These are phyloP conservation scores for Cynanchum wilfordii DNA, from an alignment of 257 asterid genomes.

Conservation along the genomic window DNA sequence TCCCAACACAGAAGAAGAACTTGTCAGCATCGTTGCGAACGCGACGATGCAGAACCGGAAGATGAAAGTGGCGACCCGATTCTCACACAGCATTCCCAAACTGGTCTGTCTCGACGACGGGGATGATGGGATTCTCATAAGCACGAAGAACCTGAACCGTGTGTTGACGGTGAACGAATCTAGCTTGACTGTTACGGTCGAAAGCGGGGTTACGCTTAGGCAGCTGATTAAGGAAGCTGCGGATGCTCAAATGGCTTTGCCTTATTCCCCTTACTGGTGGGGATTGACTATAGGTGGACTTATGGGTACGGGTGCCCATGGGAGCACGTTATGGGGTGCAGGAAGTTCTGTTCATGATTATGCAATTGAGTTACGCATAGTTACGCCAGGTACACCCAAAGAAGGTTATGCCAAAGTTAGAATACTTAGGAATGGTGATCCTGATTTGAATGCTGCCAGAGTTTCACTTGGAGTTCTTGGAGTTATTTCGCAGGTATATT, in stretches of 20 bases:
- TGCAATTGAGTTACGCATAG: slow-evolving; percentile 37
- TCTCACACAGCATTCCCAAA: slow-evolving; percentile 65
- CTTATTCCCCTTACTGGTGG: slow-evolving; percentile 70
- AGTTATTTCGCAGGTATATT: slow-evolving; percentile 53
- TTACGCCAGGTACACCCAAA: slow-evolving; percentile 34
- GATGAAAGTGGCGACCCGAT: slow-evolving; percentile 47
- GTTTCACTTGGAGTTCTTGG: slow-evolving; percentile 78
- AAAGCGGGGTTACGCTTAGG: slow-evolving; percentile 53
- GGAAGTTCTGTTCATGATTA: slow-evolving; percentile 68
- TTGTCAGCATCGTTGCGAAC: slow-evolving; percentile 41
- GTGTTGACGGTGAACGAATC: slow-evolving; percentile 18
- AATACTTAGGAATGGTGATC: slow-evolving; percentile 26
- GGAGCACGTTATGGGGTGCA: slow-evolving; percentile 62
- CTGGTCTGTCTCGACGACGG: slow-evolving; percentile 53
- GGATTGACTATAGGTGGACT: slow-evolving; percentile 68
- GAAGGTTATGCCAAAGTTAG: slow-evolving; percentile 45
- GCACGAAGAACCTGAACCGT: slow-evolving; percentile 43
- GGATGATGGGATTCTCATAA: slow-evolving; percentile 40
- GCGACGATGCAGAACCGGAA: slow-evolving; percentile 29
- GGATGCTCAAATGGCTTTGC: slow-evolving; percentile 39
- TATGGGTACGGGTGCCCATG: slow-evolving; percentile 72
- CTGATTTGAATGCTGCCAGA: slow-evolving; percentile 54
- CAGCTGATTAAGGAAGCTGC: slow-evolving; percentile 44
- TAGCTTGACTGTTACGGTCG: slow-evolving; percentile 46
- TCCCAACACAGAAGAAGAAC: slow-evolving; percentile 45